Evolutionary conservation across 495 filamentous ascomycete genomes (phyloP).

Genomic region (Aspergillus cavernicola): DNA sequence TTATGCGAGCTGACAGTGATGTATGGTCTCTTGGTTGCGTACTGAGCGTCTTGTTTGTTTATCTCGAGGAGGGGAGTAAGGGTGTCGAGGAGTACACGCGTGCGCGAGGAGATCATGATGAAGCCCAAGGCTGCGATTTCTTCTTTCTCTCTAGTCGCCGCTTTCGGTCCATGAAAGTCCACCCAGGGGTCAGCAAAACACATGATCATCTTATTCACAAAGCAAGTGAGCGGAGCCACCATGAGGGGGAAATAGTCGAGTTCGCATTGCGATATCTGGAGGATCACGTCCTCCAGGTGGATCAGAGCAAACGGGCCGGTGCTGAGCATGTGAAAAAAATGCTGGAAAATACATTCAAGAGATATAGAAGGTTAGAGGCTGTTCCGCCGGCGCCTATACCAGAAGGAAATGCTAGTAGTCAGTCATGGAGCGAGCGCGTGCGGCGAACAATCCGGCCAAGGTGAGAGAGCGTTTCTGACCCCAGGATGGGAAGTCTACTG

Average conservation of each 20-base stretch:
- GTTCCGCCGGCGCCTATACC: too few species aligned
- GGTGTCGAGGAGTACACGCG: neutral
- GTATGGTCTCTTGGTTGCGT: slow-evolving; percentile 6
- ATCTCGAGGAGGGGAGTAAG: neutral
- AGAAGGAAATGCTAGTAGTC: too few species aligned
- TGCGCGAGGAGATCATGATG: neutral
- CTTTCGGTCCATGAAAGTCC: neutral
- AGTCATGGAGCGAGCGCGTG: too few species aligned
- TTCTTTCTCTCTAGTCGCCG: neutral
- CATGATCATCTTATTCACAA: neutral
- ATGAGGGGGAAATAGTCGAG: neutral
- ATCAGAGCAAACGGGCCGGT: neutral
- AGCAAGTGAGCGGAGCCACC: neutral
- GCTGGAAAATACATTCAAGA: too few species aligned
- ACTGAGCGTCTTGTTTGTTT: neutral
- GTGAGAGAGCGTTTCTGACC: too few species aligned
- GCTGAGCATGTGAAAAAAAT: neutral
- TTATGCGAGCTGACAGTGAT: neutral
- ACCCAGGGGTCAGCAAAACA: neutral
- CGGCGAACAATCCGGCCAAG: too few species aligned
- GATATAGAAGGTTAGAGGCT: too few species aligned
- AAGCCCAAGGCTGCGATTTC: neutral
- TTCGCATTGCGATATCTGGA: neutral
- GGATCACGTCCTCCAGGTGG: neutral
- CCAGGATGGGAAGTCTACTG: too few species aligned